Evolutionary conservation across 1,284 basidiomycete genomes (phyloP), one percentile per base, ranked within the genome.

Genomic region (Volvariella volvacea): DNA sequence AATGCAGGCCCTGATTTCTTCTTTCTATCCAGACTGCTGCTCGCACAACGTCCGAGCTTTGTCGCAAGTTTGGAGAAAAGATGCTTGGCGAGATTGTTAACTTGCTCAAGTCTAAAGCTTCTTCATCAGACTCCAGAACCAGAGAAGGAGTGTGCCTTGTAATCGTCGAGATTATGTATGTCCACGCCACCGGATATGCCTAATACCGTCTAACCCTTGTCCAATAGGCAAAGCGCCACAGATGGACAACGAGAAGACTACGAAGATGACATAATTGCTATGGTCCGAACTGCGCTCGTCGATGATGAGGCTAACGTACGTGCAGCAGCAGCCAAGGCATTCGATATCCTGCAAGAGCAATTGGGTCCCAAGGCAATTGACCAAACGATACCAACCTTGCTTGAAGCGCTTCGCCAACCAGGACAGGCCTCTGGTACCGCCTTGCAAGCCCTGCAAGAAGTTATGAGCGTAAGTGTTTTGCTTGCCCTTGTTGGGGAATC

Each of bases 1-100:
- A 31, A 31, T n/a, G 30, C 30, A 31, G 30, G n/a, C 19, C 16
- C 30, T 30, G 28, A 32, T 4, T 28, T 31, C 30, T 9, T 31
- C 30, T 9, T 31, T 36, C 45, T 22, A 21, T n/a, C 16, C 28
- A 91, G 89, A 94, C 86, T 28, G 89, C 90, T 15, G 80, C 78
- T n/a, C 76, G 91, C 36, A 95, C 92, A 2, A 78, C 90, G 10
- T 77, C 80, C 19, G 96, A 99, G 61, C 66, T 98, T 1, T 96
- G 92, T 61, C 86, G 88, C 64, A 99, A 98, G 67, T 94, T 96
- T 53, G 95, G 96, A 37, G 96, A 99, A 61, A 85, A 87, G 49
- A 85, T 97, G 48, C 62, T 99, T 42, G 83, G 80, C 32, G 93
- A 95, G 56, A 83, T 93, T 42, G 74, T 96, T 52, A 73, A 81